Evolutionary conservation across 345 rosid species (phyloP).

Genomic region (Corymbia maculata): DNA sequence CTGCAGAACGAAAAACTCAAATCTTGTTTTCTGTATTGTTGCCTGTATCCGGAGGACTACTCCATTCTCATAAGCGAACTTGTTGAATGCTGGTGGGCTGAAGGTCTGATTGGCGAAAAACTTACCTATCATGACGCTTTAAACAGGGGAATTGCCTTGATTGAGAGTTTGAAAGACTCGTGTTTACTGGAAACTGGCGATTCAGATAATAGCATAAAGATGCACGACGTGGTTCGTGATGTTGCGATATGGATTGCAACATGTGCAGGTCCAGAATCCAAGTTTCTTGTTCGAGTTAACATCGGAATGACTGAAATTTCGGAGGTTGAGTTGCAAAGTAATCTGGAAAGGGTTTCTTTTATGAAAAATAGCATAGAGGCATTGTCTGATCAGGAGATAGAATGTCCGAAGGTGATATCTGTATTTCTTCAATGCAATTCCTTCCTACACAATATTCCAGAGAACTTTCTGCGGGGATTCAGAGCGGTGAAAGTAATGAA

Average conservation of each 20-base stretch:
- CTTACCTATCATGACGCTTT: conserved; percentile 7
- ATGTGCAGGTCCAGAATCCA: conserved; percentile 1
- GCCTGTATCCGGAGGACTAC: conserved; percentile 33
- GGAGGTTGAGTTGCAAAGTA: conserved; percentile 1
- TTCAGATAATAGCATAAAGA: conserved; percentile 16
- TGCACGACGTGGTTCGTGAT: conserved; percentile 44
- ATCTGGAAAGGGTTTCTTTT: conserved; percentile 29
- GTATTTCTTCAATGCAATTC: conserved; percentile 26
- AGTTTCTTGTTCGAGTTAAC: conserved; percentile 21
- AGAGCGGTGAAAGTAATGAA: conserved; percentile 21
- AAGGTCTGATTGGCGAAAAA: conserved; percentile 22
- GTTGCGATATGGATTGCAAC: conserved; percentile 28
- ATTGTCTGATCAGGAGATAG: conserved; percentile 1
- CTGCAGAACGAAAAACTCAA: conserved; percentile 5
- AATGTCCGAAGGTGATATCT: conserved; percentile 12
- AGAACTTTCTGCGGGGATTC: conserved; percentile 9
- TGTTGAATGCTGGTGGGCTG: conserved; percentile 28
- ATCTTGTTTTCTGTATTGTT: conserved; percentile 35
- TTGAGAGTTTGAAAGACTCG: conserved; percentile 31
- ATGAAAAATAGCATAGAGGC: conserved; percentile 17
- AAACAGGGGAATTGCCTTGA: conserved; percentile 23
- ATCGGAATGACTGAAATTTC: conserved; percentile 9
- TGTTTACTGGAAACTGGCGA: conserved; percentile 34
- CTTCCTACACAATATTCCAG: conserved; percentile 8
- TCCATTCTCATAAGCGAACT: conserved; percentile 25